These are phyloP conservation scores for Cadophora sp. DNA, from an alignment of 2,329 filamentous ascomycete species.

Conservation along the genomic window DNA sequence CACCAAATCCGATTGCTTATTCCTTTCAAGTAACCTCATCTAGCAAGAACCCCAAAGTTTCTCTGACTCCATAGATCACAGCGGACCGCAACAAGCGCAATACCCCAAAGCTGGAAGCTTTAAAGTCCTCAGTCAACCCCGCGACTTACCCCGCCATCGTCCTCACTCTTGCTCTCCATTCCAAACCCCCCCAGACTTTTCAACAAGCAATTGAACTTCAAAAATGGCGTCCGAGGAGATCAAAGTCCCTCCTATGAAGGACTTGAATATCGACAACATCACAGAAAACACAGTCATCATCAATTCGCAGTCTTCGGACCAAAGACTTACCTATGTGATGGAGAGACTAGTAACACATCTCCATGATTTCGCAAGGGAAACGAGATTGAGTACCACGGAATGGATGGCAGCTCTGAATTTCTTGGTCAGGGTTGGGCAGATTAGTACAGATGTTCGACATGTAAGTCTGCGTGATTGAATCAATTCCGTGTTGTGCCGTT, in stretches of 20 bases:
- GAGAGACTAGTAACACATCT: constrained; percentile 77
- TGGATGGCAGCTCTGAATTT: constrained; percentile 80
- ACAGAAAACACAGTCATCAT: constrained; percentile 77
- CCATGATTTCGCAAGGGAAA: constrained; percentile 84
- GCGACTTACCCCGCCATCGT: constrained; percentile 11
- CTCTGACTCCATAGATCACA: neutral
- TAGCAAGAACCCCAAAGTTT: neutral
- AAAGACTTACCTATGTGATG: constrained; percentile 74
- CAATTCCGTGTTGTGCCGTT: neutral
- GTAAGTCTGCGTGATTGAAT: constrained; percentile 50
- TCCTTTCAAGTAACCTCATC: neutral
- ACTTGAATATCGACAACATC: constrained; percentile 81
- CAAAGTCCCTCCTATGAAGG: constrained; percentile 60
- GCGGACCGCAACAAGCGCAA: neutral
- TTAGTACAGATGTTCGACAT: constrained; percentile 75
- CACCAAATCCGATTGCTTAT: neutral
- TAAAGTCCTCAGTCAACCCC: neutral
- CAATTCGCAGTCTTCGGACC: constrained; percentile 72
- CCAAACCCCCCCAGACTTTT: neutral
- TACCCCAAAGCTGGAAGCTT: neutral
- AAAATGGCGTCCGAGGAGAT: constrained; percentile 35
- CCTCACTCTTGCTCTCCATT: neutral
- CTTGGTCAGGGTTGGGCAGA: constrained; percentile 75
- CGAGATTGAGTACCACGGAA: constrained; percentile 75
- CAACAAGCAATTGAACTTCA: constrained; percentile 10